These are phyloP conservation scores for Entamoeba moshkovskii DNA, from an alignment of 208 protist genomes.

Conservation along the genomic window DNA sequence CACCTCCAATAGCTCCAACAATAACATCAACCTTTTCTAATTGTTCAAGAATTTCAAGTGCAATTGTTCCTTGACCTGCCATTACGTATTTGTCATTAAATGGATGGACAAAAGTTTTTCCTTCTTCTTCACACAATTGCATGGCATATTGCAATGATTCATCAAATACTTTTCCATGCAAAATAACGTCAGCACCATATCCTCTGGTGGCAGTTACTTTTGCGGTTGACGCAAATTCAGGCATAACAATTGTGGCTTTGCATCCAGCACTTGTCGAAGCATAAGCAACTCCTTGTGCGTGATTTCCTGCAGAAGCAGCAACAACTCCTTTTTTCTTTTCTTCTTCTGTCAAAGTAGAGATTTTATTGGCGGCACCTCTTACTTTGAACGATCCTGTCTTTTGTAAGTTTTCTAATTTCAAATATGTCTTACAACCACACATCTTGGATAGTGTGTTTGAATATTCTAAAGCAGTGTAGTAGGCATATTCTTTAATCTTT, in stretches of 20 bases:
- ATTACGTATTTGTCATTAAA: slow-evolving; percentile 8
- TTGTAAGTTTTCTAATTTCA: slow-evolving; percentile 15
- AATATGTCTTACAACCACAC: neutral
- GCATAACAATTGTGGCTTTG: slow-evolving; percentile 8
- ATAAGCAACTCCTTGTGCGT: slow-evolving; percentile 16
- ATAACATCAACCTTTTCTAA: neutral
- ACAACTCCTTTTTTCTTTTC: slow-evolving; percentile 5
- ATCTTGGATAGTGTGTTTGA: neutral
- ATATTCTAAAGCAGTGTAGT: neutral
- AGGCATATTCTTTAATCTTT: neutral
- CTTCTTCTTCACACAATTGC: neutral
- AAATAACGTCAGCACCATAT: slow-evolving; percentile 11
- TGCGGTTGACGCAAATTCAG: neutral
- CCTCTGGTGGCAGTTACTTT: neutral
- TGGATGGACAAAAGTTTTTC: slow-evolving; percentile 6
- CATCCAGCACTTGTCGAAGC: neutral
- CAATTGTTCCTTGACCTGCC: slow-evolving; percentile 19
- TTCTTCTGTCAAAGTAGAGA: neutral
- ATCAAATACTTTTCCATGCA: slow-evolving; percentile 5
- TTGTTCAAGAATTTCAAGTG: neutral
- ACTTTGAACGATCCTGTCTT: slow-evolving; percentile 22
- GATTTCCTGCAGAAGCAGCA: slow-evolving; percentile 18
- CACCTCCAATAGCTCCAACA: slow-evolving; percentile 14
- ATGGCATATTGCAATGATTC: neutral
- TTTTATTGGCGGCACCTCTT: slow-evolving; percentile 6